phyloP scores from a whole-genome alignment of 768 basidiomycete genomes.

The Leccinum longicurvipes region DNA sequence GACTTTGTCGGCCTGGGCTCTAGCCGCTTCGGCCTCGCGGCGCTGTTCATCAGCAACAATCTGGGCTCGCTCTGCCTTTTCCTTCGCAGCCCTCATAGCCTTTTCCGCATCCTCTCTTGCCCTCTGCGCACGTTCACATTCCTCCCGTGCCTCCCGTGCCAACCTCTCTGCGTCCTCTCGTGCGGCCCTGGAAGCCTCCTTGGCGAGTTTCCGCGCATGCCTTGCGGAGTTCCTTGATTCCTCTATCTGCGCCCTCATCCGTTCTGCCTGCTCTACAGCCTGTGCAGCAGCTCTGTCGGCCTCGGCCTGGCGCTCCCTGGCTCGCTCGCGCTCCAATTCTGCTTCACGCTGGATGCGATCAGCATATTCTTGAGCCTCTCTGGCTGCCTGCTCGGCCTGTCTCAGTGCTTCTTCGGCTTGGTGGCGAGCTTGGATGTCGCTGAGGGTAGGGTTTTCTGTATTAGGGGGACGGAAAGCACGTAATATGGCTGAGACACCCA shows the following conservation, averaged over 20 bases:
- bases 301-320: constrained; percentile 3
- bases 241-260: constrained; percentile 10
- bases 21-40: neutral
- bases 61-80: neutral
- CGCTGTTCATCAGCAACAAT: neutral
- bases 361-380: neutral
- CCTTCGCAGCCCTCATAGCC: constrained; percentile 3
- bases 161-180: constrained; percentile 6
- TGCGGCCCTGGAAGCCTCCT: constrained; percentile 1
- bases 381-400: constrained; percentile 4
- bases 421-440: constrained; percentile 1
- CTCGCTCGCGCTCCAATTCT: constrained; percentile 5
- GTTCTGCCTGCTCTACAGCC: constrained; percentile 9
- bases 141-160: constrained; percentile 2
- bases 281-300: constrained; percentile 1
- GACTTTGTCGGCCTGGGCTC: neutral
- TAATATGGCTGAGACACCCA: neutral
- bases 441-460: constrained; percentile 11
- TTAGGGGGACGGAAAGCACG: neutral
- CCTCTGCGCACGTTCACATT: neutral
- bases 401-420: constrained; percentile 2
- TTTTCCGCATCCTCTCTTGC: constrained; percentile 4
- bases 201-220: neutral
- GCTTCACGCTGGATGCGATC: neutral
- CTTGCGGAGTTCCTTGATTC: neutral